These are phyloP conservation scores for Zygosaccharomyces pseudobailii DNA, from an alignment of 1,139 yeast genomes.

Conservation along the genomic window DNA sequence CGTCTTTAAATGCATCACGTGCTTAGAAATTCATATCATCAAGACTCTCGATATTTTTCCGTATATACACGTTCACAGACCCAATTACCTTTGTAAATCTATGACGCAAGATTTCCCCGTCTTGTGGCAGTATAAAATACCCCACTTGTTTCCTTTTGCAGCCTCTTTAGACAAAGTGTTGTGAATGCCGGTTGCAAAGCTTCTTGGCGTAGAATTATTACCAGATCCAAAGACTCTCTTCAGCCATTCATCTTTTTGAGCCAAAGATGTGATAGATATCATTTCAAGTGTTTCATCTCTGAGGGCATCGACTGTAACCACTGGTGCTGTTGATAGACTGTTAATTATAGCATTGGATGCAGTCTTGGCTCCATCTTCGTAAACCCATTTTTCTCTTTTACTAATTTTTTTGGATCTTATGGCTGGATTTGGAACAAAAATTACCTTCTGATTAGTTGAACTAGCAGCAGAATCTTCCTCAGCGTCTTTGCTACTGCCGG, in stretches of 20 bases:
- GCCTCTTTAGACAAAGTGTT: slow-evolving; percentile 69
- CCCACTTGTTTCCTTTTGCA: slow-evolving; percentile 66
- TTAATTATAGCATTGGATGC: slow-evolving; percentile 55
- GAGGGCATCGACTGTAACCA: slow-evolving; percentile 66
- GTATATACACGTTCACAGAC: neutral
- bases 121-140: slow-evolving; percentile 67
- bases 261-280: slow-evolving; percentile 69
- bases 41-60: neutral
- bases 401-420: slow-evolving; percentile 67
- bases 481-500: slow-evolving; percentile 29
- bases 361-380: slow-evolving; percentile 66
- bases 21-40: neutral
- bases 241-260: slow-evolving; percentile 83
- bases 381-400: slow-evolving; percentile 74
- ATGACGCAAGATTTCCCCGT: slow-evolving; percentile 65
- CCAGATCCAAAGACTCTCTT: slow-evolving; percentile 71
- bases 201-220: slow-evolving; percentile 61
- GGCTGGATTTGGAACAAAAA: slow-evolving; percentile 62
- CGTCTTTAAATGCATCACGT: neutral
- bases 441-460: slow-evolving; percentile 50
- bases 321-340: slow-evolving; percentile 58
- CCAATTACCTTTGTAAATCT: slow-evolving; percentile 54
- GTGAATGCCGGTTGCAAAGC: slow-evolving; percentile 70
- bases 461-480: slow-evolving; percentile 28
- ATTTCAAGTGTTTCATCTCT: slow-evolving; percentile 81